phyloP scores from a whole-genome alignment of 352 stramenopile species.

The Pythium brachiatum region DNA sequence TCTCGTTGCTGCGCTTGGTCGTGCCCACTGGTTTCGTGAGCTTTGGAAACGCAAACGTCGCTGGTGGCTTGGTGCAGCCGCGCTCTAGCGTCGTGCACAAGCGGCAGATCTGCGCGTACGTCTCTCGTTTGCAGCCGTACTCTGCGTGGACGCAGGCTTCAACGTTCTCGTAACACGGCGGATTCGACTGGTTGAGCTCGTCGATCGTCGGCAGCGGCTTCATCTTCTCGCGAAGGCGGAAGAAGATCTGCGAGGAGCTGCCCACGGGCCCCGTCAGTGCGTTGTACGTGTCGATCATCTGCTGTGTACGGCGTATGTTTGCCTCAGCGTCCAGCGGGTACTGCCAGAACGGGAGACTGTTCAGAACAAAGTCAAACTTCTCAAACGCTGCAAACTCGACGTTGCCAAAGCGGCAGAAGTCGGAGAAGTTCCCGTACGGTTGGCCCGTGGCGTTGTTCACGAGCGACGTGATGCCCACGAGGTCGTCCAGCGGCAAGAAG shows the following conservation, averaged over 20 bases:
- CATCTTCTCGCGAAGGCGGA: conserved; percentile 13
- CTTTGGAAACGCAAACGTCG: conserved; percentile 20
- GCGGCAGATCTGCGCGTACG: conserved; percentile 27
- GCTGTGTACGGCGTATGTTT: conserved; percentile 18
- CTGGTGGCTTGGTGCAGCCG: conserved; percentile 6
- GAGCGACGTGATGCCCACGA: conserved; percentile 39
- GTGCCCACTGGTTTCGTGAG: conserved; percentile 14
- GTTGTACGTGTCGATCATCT: conserved; percentile 28
- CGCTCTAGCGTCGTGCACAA: conserved; percentile 11
- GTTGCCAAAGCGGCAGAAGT: conserved; percentile 27
- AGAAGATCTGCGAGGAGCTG: conserved; percentile 20
- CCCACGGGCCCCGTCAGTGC: conserved; percentile 1
- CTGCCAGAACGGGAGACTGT: conserved; percentile 31
- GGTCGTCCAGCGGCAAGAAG: conserved; percentile 32
- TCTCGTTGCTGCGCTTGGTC: background rate
- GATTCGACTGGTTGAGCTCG: conserved; percentile 25
- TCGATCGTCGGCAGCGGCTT: conserved; percentile 23
- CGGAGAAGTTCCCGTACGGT: conserved; percentile 22
- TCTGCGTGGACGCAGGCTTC: conserved; percentile 1
- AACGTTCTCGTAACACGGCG: conserved; percentile 33
- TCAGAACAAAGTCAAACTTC: conserved; percentile 4
- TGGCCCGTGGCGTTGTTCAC: conserved; percentile 15
- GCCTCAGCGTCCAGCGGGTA: conserved; percentile 21
- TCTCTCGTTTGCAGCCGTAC: conserved; percentile 23
- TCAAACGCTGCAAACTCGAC: conserved; percentile 29